These are phyloP conservation scores for Tolypocladium ovalisporum DNA, from an alignment of 2,329 filamentous ascomycete genomes.

Conservation along the genomic window DNA sequence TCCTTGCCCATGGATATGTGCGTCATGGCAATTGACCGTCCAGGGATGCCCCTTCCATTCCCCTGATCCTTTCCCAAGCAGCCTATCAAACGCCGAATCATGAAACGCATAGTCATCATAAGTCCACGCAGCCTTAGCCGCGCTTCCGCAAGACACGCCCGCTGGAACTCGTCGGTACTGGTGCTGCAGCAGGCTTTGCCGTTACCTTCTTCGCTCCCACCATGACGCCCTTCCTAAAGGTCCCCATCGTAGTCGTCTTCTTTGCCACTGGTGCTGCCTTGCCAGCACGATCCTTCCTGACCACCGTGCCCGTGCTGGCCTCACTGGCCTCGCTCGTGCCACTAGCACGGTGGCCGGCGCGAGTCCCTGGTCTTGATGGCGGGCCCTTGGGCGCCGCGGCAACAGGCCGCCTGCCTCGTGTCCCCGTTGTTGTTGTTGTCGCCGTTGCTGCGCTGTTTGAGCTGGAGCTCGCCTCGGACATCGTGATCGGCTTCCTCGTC, in stretches of 20 bases:
- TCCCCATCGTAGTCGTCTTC: constrained; percentile 42
- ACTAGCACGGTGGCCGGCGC: constrained; percentile 43
- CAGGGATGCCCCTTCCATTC: constrained; percentile 1
- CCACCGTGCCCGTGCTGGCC: constrained; percentile 52
- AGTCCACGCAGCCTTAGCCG: constrained; percentile 18
- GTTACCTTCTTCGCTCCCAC: constrained; percentile 39
- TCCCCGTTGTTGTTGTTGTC: constrained; percentile 19
- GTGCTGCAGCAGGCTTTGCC: constrained; percentile 26
- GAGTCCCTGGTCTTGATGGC: constrained; percentile 28
- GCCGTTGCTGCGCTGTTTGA: constrained; percentile 23
- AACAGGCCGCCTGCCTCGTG: constrained; percentile 23
- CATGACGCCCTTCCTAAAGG: constrained; percentile 40
- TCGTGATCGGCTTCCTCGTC: constrained; percentile 32
- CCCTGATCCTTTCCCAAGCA: background rate
- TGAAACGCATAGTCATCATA: constrained; percentile 4
- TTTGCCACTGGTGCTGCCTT: constrained; percentile 29
- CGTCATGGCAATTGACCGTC: background rate
- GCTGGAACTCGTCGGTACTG: constrained; percentile 30
- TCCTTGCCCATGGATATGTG: constrained; percentile 4
- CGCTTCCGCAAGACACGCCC: constrained; percentile 47
- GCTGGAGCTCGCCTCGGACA: constrained; percentile 32
- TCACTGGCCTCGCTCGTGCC: constrained; percentile 53
- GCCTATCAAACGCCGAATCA: constrained; percentile 3
- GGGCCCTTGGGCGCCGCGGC: constrained; percentile 23
- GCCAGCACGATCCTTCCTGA: constrained; percentile 38